Conservation (phyloP, 441 rosid species). For the Adansonia madagascariensis region DNA sequence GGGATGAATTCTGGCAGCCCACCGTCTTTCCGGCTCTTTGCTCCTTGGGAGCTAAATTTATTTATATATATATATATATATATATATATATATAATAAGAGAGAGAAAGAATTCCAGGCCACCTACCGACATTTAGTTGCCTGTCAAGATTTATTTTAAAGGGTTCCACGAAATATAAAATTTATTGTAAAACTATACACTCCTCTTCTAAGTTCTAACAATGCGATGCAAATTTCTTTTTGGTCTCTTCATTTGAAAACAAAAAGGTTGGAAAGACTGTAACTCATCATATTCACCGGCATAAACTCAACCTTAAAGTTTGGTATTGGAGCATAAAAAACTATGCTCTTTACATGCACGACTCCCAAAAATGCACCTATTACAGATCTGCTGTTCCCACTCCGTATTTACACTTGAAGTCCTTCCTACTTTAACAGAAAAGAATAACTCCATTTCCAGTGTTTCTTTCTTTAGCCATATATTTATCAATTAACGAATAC, state of each 20-base stretch:
- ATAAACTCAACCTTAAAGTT: neutral
- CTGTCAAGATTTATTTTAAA: neutral
- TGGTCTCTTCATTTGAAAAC: neutral
- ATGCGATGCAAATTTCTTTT: neutral
- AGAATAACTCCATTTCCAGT: neutral
- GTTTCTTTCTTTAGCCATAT: neutral
- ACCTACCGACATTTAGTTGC: neutral
- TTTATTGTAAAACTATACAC: neutral
- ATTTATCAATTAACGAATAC: neutral
- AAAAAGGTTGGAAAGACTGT: neutral
- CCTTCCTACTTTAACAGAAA: neutral
- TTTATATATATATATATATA: no score
- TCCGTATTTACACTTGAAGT: neutral
- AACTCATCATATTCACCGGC: neutral
- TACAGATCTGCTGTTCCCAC: no score
- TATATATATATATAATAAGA: neutral
- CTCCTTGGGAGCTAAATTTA: neutral
- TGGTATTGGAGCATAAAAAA: neutral
- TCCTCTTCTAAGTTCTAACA: neutral
- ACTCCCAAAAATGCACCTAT: neutral
- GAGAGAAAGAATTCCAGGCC: neutral
- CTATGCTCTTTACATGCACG: neutral
- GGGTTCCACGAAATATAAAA: neutral
- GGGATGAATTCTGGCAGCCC: neutral
- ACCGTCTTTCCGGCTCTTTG: neutral